Percentiles rank a stretch among this genome's conserved stretches.
Evolutionary conservation across 31 red algal species (phyloP).

Genomic region (Odonthalia washingtoniensis): DNA sequence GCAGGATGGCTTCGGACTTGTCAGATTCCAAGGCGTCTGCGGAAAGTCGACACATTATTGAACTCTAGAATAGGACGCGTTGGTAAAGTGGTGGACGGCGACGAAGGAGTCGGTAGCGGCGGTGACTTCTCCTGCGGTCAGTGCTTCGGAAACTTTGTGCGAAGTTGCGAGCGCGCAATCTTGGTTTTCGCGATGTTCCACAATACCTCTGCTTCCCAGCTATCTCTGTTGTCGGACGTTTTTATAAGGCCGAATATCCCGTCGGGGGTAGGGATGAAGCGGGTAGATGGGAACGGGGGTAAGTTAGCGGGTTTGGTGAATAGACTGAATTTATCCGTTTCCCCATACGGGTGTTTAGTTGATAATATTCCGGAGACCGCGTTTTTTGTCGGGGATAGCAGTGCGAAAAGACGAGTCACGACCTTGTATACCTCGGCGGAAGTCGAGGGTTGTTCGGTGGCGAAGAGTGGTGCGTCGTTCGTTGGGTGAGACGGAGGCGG

Average conservation of each 20-base stretch:
- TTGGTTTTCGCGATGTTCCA: constrained; percentile 29
- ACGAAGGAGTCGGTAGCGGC: constrained; percentile 15
- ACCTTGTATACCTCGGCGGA: neutral
- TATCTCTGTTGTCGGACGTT: neutral
- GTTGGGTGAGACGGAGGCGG: too few species aligned
- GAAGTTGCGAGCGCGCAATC: neutral
- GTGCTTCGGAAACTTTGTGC: constrained; percentile 27
- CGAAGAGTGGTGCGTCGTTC: too few species aligned
- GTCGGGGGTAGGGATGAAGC: constrained; percentile 19
- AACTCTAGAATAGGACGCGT: constrained; percentile 11
- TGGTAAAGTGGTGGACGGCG: constrained; percentile 33
- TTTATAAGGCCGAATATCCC: neutral
- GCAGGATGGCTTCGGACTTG: constrained; percentile 51
- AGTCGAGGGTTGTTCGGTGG: too few species aligned
- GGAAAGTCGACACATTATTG: constrained; percentile 57
- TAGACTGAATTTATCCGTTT: constrained; percentile 19
- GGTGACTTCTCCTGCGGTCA: constrained; percentile 3
- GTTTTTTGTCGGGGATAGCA: constrained; percentile 1
- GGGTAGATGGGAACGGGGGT: neutral
- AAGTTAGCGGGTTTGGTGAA: constrained; percentile 21
- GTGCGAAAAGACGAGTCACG: neutral
- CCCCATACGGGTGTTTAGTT: neutral
- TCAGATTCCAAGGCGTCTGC: constrained; percentile 43
- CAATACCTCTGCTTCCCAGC: constrained; percentile 29
- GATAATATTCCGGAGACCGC: neutral